phyloP scores from a whole-genome alignment of 1,139 yeast species.

The Nakaseomyces bracarensis region DNA sequence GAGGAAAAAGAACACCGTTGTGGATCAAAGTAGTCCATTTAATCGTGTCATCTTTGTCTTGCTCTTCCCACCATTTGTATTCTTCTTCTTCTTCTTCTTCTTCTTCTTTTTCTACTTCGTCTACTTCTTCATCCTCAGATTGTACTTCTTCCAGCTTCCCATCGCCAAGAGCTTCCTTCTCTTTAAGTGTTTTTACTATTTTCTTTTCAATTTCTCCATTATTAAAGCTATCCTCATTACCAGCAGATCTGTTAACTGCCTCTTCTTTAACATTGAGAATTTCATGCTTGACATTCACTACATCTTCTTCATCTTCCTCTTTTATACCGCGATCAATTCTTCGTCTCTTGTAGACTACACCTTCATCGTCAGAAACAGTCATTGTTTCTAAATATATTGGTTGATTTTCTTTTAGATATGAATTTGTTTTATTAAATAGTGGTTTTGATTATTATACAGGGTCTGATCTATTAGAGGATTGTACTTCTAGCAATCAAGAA shows the following conservation, averaged over 20 bases:
- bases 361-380: slow-evolving; percentile 2
- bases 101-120: slow-evolving; percentile 34
- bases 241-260: too few species aligned
- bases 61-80: slow-evolving; percentile 74
- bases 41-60: slow-evolving; percentile 59
- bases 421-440: not conserved
- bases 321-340: slow-evolving; percentile 9
- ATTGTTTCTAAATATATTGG: too few species aligned
- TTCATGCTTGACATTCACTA: not conserved
- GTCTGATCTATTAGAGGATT: not conserved
- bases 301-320: slow-evolving; percentile 13
- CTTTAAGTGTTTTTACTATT: too few species aligned
- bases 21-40: slow-evolving; percentile 86
- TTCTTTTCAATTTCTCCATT: too few species aligned
- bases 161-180: too few species aligned
- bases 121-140: slow-evolving; percentile 12
- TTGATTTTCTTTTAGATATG: too few species aligned
- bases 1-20: slow-evolving; percentile 89
- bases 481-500: not conserved
- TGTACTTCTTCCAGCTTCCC: too few species aligned
- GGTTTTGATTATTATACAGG: not conserved
- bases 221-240: too few species aligned
- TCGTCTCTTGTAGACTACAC: slow-evolving; percentile 5
- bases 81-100: slow-evolving; percentile 38
- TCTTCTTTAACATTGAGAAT: slow-evolving; percentile 2